phyloP scores from a whole-genome alignment of 2,329 filamentous ascomycete species.

The Anthostomella pinea region DNA sequence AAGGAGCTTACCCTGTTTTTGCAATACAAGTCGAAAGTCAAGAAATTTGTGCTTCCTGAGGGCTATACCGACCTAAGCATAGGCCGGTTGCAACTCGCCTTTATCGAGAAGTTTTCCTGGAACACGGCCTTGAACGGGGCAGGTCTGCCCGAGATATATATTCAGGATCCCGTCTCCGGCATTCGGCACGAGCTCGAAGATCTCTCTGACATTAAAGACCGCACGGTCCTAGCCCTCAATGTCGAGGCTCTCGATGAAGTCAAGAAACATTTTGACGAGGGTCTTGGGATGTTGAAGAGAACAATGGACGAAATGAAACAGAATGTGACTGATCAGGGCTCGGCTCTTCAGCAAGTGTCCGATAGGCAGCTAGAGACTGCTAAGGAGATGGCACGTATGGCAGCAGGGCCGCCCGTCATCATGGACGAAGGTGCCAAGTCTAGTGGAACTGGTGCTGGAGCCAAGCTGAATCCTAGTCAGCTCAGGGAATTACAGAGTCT shows the following conservation, averaged over 20 bases:
- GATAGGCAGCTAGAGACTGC: conserved; percentile 87
- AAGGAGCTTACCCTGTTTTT: conserved; percentile 93
- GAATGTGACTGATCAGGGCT: conserved; percentile 78
- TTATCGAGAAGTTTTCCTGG: conserved; percentile 99
- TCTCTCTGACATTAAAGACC: conserved; percentile 86
- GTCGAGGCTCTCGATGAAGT: conserved; percentile 93
- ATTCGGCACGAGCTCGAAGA: conserved; percentile 97
- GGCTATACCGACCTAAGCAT: conserved; percentile 82
- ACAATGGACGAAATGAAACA: conserved; percentile 85
- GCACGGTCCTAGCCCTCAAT: conserved; percentile 91
- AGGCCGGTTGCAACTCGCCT: conserved; percentile 85
- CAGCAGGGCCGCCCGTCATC: conserved; percentile 43
- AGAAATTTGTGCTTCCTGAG: conserved; percentile 87
- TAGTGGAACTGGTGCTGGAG: conserved; percentile 28
- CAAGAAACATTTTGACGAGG: conserved; percentile 93
- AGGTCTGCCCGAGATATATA: conserved; percentile 95
- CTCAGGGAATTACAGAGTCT: conserved; percentile 77
- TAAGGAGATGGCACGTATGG: conserved; percentile 73
- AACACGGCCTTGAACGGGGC: conserved; percentile 92
- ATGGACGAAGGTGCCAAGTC: conserved; percentile 51
- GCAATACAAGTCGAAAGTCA: conserved; percentile 95
- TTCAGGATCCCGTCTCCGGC: conserved; percentile 92
- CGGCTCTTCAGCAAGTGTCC: conserved; percentile 79
- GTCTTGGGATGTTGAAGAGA: conserved; percentile 73
- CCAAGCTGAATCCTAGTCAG: conserved; percentile 57